These are phyloP conservation scores for Mollisia scopiformis DNA, from an alignment of 2,329 filamentous ascomycete genomes.

Conservation along the genomic window DNA sequence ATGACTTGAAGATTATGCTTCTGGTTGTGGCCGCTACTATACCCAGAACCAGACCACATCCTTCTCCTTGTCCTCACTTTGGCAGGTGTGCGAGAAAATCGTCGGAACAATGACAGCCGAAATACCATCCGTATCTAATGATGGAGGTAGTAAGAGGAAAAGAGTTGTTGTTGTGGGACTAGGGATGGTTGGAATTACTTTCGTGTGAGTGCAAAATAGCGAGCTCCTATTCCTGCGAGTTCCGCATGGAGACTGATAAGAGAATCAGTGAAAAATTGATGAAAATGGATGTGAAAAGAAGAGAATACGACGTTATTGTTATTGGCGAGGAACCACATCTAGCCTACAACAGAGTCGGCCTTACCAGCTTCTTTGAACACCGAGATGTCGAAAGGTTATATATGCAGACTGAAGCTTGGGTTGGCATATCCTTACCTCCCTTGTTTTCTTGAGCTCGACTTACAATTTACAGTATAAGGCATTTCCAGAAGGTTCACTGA, in stretches of 20 bases:
- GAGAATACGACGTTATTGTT: conserved; percentile 80
- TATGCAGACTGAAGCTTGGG: conserved; percentile 83
- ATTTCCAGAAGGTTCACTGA: conserved; percentile 63
- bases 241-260: neutral
- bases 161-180: conserved; percentile 82
- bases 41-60: too few species aligned
- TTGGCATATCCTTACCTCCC: conserved; percentile 41
- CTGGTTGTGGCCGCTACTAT: too few species aligned
- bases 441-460: neutral
- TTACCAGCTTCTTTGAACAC: conserved; percentile 89
- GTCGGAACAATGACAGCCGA: too few species aligned
- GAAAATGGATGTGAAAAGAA: conserved; percentile 76
- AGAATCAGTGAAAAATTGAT: conserved; percentile 77
- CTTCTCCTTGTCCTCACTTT: too few species aligned
- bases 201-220: conserved; percentile 80
- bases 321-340: conserved; percentile 87
- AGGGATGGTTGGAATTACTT: conserved; percentile 89
- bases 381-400: conserved; percentile 86
- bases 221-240: too few species aligned
- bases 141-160: too few species aligned
- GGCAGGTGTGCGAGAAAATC: too few species aligned
- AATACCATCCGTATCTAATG: too few species aligned
- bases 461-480: conserved; percentile 28
- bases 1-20: too few species aligned
- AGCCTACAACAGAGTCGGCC: conserved; percentile 87